Percentiles rank a stretch among this genome's conserved stretches.
phyloP scores from a whole-genome alignment of 345 rosid species.

The Camelina neglecta region DNA sequence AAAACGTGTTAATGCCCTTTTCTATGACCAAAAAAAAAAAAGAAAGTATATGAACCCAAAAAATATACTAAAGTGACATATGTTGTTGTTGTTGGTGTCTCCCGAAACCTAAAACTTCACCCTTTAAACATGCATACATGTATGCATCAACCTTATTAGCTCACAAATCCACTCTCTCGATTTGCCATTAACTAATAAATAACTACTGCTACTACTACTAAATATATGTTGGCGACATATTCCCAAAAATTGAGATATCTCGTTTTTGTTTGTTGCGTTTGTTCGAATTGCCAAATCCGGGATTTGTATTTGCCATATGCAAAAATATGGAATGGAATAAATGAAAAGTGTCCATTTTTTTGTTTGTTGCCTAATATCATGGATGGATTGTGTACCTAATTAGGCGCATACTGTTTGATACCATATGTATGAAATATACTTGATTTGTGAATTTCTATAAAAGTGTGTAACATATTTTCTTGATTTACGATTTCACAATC shows the following conservation, averaged over 20 bases:
- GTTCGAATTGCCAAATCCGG: constrained; percentile 41
- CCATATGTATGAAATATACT: no score
- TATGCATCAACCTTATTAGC: constrained; percentile 26
- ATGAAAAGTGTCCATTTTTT: constrained; percentile 3
- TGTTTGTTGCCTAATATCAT: no score
- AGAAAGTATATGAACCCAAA: no score
- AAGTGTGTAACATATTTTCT: no score
- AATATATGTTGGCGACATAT: constrained; percentile 25
- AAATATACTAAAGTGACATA: constrained; percentile 16
- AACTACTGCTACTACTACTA: not conserved
- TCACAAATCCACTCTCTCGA: constrained; percentile 32
- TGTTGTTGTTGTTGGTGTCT: constrained; percentile 32
- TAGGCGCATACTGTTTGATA: no score
- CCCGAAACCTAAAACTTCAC: constrained; percentile 41
- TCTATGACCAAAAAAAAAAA: not conserved
- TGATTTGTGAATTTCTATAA: no score
- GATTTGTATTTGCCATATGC: constrained; percentile 27
- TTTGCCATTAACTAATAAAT: not conserved
- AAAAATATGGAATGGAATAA: constrained; percentile 28
- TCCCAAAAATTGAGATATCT: constrained; percentile 35
- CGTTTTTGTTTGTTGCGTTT: constrained; percentile 17
- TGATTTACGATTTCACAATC: no score
- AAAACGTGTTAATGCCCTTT: constrained; percentile 37
- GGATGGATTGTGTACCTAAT: no score
- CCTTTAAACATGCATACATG: constrained; percentile 30